Evolutionary conservation across 1,284 basidiomycete species (phyloP), one percentile per base, ranked within the genome.

Genomic region (Ceratobasidium sp.): DNA sequence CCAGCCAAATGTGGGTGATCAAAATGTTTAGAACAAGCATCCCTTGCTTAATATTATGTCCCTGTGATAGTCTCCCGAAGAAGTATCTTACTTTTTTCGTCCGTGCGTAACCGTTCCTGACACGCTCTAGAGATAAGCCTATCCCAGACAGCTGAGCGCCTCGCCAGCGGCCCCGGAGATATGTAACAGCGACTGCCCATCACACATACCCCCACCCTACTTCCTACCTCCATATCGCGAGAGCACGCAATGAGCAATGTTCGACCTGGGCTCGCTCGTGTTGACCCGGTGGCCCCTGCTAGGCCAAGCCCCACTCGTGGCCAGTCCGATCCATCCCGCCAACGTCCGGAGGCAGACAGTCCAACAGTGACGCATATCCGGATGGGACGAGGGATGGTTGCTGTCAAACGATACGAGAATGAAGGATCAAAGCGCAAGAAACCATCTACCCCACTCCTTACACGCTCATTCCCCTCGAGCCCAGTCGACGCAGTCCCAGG

Each of bases 341-440:
- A 22, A 45, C 59, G 36, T 36, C 47, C 33, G 5, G 59, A 45
- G 8, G 22, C 59, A 27, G 36, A 45, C 17, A 27, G 15, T 41
- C 19, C 50, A 17, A 19, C 50, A n/a, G 57, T 44, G 2, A 59
- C 19, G 9, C 56, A 71, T 31, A 33, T 71, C 7, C n/a, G 66
- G 44, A 54, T 71, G 44, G 66, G 66, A 2, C 27, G 66, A 6
- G 54, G 66, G 4, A 41, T 71, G 41, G 54, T 71, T 1, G 27
- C 53, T 29, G 56, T 59, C 2, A 59, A 41, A 47, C 33, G 41
- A 47, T 59, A 57, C 41, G 54, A 71, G 33, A 59, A 48, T 3
- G 54, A 59, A 27, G 44, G 31, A 27, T 17, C 54, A 29, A 41
- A 44, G 57, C 27, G 44, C n/a, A 27, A 14, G 33, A 59, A 19